phyloP scores from a whole-genome alignment of 202 grass and related monocot genomes.

The Zoysia matrella region DNA sequence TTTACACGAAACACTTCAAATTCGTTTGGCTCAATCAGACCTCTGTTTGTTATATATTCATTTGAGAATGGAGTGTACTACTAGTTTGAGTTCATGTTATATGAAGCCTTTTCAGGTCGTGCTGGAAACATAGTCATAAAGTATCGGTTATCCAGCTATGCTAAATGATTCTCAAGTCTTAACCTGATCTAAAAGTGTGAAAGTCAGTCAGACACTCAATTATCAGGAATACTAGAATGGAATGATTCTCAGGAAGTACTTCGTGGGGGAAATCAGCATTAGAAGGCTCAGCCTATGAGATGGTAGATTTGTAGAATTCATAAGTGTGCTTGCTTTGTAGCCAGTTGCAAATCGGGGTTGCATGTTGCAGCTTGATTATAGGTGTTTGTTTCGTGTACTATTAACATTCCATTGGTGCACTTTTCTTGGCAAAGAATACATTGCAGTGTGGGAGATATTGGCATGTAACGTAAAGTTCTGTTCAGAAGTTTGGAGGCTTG shows the following conservation, averaged over 20 bases:
- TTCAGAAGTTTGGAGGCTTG: neutral
- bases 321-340: neutral
- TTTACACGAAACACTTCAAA: constrained; percentile 5
- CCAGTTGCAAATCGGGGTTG: too few relatives aligned
- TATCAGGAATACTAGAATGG: neutral
- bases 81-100: neutral
- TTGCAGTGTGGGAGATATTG: neutral
- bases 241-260: neutral
- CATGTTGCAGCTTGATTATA: too few relatives aligned
- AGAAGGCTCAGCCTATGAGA: neutral
- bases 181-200: neutral
- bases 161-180: neutral
- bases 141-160: neutral
- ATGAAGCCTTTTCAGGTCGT: neutral
- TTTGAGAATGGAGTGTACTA: neutral
- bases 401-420: too few relatives aligned
- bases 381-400: too few relatives aligned
- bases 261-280: neutral
- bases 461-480: neutral
- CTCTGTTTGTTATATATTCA: neutral
- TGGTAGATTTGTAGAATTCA: neutral
- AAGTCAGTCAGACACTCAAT: neutral
- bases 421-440: constrained; percentile 7
- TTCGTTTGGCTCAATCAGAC: neutral
- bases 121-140: neutral